phyloP scores from a whole-genome alignment of 768 basidiomycete species.

The Lyophyllum decastes region DNA sequence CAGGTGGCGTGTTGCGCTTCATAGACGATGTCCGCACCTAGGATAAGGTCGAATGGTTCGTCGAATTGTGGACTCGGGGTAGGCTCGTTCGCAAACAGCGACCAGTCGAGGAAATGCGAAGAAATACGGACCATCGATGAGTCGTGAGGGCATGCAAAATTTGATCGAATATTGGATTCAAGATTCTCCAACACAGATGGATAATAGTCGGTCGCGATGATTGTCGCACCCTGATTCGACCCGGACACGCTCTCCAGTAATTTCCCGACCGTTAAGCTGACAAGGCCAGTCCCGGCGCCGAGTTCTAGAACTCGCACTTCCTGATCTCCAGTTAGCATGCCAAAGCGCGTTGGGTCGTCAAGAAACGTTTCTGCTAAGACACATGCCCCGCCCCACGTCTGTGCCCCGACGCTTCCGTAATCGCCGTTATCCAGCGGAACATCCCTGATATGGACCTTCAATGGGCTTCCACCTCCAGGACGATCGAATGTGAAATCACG shows the following conservation, averaged over 20 bases:
- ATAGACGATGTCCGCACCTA: constrained; percentile 87
- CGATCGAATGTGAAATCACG: constrained; percentile 52
- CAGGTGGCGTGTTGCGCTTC: constrained; percentile 68
- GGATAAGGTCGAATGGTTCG: constrained; percentile 62
- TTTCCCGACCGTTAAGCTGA: constrained; percentile 61
- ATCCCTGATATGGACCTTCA: constrained; percentile 58
- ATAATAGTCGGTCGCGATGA: constrained; percentile 81
- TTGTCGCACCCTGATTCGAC: constrained; percentile 8
- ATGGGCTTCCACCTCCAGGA: constrained; percentile 9
- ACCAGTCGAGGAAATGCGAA: constrained; percentile 63
- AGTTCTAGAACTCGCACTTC: constrained; percentile 66
- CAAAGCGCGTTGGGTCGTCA: constrained; percentile 54
- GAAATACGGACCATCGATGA: constrained; percentile 16
- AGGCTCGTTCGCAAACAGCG: constrained; percentile 25
- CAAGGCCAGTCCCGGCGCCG: constrained; percentile 83
- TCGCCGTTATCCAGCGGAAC: constrained; percentile 71
- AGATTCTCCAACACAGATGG: constrained; percentile 74
- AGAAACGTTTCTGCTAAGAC: constrained; percentile 77
- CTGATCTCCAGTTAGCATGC: constrained; percentile 23
- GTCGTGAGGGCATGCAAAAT: constrained; percentile 38
- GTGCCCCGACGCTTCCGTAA: constrained; percentile 74
- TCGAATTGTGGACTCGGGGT: constrained; percentile 25
- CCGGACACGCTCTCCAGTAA: constrained; percentile 30
- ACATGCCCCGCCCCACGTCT: constrained; percentile 89
- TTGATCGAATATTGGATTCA: constrained; percentile 53